Evolutionary conservation across 225 moss, liverwort and hornwort species (phyloP).

Genomic region (Polytrichum commune): DNA sequence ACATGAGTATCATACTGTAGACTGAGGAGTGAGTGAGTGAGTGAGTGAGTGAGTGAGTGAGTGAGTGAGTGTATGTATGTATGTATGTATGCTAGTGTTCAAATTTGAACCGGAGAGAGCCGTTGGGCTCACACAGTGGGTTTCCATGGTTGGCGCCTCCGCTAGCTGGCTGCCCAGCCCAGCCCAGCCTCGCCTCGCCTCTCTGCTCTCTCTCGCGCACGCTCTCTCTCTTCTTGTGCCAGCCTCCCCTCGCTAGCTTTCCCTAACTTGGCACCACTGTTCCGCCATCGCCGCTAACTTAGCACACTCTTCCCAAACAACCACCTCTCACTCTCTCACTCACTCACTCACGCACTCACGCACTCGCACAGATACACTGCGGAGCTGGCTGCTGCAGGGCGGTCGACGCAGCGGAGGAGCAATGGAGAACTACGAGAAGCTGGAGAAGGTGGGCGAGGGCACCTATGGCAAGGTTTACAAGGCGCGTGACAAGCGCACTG

Average conservation of each 20-base stretch:
- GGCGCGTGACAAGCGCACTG: conserved; percentile 51
- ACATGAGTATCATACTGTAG: too few species aligned
- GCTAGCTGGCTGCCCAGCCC: neutral
- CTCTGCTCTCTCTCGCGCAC: neutral
- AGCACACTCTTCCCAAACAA: neutral
- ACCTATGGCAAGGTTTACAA: conserved; percentile 56
- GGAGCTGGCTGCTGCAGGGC: neutral
- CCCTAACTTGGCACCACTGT: neutral
- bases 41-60: too few species aligned
- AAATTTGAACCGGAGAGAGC: conserved; percentile 1
- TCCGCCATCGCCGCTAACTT: neutral
- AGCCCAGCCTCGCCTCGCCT: too few species aligned
- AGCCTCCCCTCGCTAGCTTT: neutral
- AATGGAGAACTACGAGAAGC: conserved; percentile 52
- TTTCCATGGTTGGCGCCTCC: neutral
- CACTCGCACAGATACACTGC: neutral
- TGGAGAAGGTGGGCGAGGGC: conserved; percentile 57
- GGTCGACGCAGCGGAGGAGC: neutral
- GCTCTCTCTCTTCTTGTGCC: neutral
- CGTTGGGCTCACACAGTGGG: neutral
- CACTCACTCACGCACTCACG: too few species aligned
- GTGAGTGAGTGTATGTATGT: too few species aligned
- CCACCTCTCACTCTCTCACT: too few species aligned
- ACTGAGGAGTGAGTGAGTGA: too few species aligned
- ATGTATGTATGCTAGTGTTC: neutral